phyloP scores from a whole-genome alignment of 371 early-diverging fungal species.

The Lichtheimia hyalospora region DNA sequence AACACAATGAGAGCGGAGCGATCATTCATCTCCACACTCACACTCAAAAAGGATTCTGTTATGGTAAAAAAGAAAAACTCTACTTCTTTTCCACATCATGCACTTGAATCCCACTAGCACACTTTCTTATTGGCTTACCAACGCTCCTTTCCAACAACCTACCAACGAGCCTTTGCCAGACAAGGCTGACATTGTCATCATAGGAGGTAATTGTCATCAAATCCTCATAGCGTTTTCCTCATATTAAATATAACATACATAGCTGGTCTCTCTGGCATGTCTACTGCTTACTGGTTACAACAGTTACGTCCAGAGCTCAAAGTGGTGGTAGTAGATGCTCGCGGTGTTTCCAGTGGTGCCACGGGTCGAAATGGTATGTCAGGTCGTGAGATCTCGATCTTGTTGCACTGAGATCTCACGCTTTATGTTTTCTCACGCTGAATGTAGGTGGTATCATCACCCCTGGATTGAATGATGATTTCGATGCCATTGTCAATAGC shows the following conservation, averaged over 20 bases:
- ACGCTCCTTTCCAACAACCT: slow-evolving; percentile 25
- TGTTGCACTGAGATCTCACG: background rate
- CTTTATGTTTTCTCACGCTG: background rate
- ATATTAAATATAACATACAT: too few relatives aligned
- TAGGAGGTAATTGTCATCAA: slow-evolving; percentile 30
- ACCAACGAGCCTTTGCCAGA: slow-evolving; percentile 18
- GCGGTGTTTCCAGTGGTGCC: slow-evolving; percentile 50
- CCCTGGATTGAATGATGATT: slow-evolving; percentile 39
- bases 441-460: slow-evolving; percentile 45
- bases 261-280: slow-evolving; percentile 33
- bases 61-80: too few relatives aligned
- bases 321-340: slow-evolving; percentile 45
- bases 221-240: background rate
- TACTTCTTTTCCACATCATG: slow-evolving; percentile 5
- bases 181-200: slow-evolving; percentile 35
- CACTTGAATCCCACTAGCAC: slow-evolving; percentile 16
- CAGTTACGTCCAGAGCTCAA: slow-evolving; percentile 27
- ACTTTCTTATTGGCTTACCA: slow-evolving; percentile 39
- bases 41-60: too few relatives aligned
- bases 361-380: slow-evolving; percentile 51
- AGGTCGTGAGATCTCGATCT: background rate
- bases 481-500: slow-evolving; percentile 17
- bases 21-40: too few relatives aligned
- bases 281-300: slow-evolving; percentile 33
- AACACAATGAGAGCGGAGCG: too few relatives aligned